phyloP scores from a whole-genome alignment of 1,284 basidiomycete genomes.

The Puccinia coronata region DNA sequence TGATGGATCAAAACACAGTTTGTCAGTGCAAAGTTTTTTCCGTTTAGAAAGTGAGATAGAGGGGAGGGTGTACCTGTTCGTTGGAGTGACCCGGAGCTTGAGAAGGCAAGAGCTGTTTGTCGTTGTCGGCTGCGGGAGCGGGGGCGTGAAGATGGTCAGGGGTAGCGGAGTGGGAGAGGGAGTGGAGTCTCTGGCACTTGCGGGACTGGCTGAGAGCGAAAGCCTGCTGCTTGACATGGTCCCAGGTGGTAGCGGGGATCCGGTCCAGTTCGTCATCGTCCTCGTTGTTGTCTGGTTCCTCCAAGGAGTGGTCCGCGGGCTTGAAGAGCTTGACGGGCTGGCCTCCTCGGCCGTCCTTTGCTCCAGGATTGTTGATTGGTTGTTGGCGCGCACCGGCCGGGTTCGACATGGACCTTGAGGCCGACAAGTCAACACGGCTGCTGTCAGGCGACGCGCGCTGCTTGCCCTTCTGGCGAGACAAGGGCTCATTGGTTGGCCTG shows the following conservation, averaged over 20 bases:
- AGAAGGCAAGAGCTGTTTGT: constrained; percentile 27
- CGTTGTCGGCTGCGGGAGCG: constrained; percentile 1
- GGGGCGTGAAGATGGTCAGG: background rate
- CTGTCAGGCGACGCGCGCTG: background rate
- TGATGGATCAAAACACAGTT: background rate
- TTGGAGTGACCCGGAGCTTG: constrained; percentile 12
- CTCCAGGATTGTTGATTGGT: background rate
- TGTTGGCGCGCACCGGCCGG: background rate
- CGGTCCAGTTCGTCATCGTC: constrained; percentile 27
- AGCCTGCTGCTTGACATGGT: constrained; percentile 32
- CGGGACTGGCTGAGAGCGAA: constrained; percentile 24
- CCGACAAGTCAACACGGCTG: background rate
- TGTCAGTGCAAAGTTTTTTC: no score
- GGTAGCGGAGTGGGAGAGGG: background rate
- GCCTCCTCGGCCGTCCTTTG: background rate
- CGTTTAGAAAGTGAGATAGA: background rate
- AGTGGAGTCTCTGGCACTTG: background rate
- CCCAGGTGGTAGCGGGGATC: constrained; percentile 14
- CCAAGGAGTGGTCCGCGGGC: background rate
- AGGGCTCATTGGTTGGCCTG: background rate
- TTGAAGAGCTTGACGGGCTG: background rate
- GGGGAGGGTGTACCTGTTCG: background rate
- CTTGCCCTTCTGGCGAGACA: background rate
- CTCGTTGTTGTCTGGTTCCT: no score
- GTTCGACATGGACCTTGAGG: background rate